Percentiles rank a stretch among this genome's conserved stretches.
phyloP scores from a whole-genome alignment of 2,329 filamentous ascomycete genomes.

The Huntiella bhutanensis region DNA sequence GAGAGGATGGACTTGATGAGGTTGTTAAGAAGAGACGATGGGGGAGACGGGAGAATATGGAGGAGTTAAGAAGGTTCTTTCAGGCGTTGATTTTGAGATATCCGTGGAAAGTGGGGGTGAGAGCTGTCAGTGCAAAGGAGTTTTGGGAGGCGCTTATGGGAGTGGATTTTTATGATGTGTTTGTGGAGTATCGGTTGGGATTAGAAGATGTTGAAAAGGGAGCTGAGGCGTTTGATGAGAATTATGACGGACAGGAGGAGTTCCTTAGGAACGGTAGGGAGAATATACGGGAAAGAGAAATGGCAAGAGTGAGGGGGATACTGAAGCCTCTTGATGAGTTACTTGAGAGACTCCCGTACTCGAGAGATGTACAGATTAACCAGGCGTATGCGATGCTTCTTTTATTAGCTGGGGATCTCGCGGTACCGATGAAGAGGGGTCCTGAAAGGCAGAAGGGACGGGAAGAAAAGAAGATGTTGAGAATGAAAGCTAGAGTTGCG shows the following conservation, averaged over 20 bases:
- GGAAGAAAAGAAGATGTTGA: constrained; percentile 15
- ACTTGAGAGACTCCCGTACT: constrained; percentile 51
- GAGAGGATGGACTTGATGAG: constrained; percentile 4
- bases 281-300: too few species aligned
- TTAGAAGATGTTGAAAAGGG: constrained; percentile 7
- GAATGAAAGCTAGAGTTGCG: constrained; percentile 19
- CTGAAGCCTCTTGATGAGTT: constrained; percentile 51
- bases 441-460: constrained; percentile 13
- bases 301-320: constrained; percentile 27
- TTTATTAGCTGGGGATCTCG: constrained; percentile 56
- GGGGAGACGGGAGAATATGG: constrained; percentile 28
- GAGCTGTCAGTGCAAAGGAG: constrained; percentile 31
- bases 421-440: constrained; percentile 20
- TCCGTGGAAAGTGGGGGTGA: constrained; percentile 42
- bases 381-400: constrained; percentile 55
- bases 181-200: constrained; percentile 35
- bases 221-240: background rate
- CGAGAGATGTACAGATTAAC: constrained; percentile 45
- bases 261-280: too few species aligned
- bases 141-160: constrained; percentile 71
- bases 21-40: constrained; percentile 16
- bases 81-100: constrained; percentile 60
- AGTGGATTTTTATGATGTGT: constrained; percentile 60
- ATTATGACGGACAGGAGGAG: too few species aligned
- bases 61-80: constrained; percentile 42